A percentile compares a stretch with the other conserved stretches of the same genome.
Evolutionary conservation across 1,284 basidiomycete species (phyloP).

Genomic region (Peniophora sp.): DNA sequence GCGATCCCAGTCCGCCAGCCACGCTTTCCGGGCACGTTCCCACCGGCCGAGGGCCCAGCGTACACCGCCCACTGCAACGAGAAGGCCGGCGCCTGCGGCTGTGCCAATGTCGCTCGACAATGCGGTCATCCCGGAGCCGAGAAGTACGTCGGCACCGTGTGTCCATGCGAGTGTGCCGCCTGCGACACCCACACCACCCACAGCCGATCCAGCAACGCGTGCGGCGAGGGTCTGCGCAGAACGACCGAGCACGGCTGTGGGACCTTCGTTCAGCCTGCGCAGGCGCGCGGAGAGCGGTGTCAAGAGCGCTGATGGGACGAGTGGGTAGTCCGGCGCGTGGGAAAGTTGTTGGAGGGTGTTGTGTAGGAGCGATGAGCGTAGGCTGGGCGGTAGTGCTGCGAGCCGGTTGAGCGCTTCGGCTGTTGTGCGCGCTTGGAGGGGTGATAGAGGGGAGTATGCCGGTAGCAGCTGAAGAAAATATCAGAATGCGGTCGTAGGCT

Average conservation of each 20-base stretch:
- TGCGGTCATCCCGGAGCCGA: constrained; percentile 28
- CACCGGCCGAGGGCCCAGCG: constrained; percentile 66
- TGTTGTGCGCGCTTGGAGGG: constrained; percentile 2
- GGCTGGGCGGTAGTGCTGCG: constrained; percentile 44
- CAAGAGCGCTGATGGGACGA: constrained; percentile 46
- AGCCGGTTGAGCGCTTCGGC: constrained; percentile 17
- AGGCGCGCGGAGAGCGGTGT: constrained; percentile 49
- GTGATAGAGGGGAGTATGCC: constrained; percentile 6
- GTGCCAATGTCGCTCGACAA: constrained; percentile 43
- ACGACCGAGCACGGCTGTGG: constrained; percentile 57
- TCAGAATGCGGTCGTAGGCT: background rate
- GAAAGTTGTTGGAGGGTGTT: constrained; percentile 59
- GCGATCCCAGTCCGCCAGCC: constrained; percentile 69
- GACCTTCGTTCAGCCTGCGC: constrained; percentile 46
- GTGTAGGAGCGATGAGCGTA: constrained; percentile 59
- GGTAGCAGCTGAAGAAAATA: constrained; percentile 6
- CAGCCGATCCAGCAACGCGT: constrained; percentile 39
- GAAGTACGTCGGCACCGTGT: constrained; percentile 46
- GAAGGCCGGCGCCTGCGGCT: constrained; percentile 51
- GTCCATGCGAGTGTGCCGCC: constrained; percentile 28
- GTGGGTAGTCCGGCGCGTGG: constrained; percentile 37
- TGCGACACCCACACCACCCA: constrained; percentile 14
- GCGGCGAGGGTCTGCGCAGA: constrained; percentile 59
- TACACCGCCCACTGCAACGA: constrained; percentile 46
- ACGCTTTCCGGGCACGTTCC: constrained; percentile 62